A percentile compares a stretch with the other conserved stretches of the same genome.
phyloP scores from a whole-genome alignment of 2,329 filamentous ascomycete genomes.

The Alternaria solani region DNA sequence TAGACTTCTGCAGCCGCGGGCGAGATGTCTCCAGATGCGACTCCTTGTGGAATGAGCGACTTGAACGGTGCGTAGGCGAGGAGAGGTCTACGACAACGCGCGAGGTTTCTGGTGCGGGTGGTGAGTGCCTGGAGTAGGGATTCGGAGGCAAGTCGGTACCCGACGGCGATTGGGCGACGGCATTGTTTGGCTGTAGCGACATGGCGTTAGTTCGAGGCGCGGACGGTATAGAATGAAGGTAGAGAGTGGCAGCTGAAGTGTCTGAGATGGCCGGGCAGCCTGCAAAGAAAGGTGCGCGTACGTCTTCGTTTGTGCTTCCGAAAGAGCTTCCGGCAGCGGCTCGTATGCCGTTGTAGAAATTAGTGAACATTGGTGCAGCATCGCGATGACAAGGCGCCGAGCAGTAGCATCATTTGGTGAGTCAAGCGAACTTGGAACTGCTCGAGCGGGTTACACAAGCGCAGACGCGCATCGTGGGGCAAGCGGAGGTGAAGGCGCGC shows the following conservation, averaged over 20 bases:
- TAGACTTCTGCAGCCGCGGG: not conserved
- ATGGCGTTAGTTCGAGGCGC: constrained; percentile 26
- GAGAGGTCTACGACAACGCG: constrained; percentile 18
- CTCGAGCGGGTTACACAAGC: constrained; percentile 8
- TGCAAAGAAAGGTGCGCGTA: constrained; percentile 17
- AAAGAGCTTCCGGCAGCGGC: constrained; percentile 13
- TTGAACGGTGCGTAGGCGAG: constrained; percentile 13
- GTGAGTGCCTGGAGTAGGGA: constrained; percentile 10
- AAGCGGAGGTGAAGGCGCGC: constrained; percentile 25
- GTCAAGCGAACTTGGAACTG: not conserved
- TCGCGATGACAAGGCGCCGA: constrained; percentile 11
- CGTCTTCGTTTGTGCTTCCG: constrained; percentile 10
- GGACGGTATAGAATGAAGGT: not conserved
- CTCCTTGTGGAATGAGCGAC: not conserved
- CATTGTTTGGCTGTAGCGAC: constrained; percentile 34
- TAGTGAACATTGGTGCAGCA: constrained; percentile 18
- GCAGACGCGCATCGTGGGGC: constrained; percentile 23
- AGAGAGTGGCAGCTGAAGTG: not conserved
- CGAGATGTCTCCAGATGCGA: not conserved
- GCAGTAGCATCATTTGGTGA: constrained; percentile 12
- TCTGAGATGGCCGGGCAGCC: not conserved
- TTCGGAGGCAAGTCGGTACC: constrained; percentile 12
- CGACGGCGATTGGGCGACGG: constrained; percentile 6
- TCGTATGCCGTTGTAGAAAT: constrained; percentile 9
- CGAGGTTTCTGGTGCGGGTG: constrained; percentile 7